phyloP scores from a whole-genome alignment of 2,329 filamentous ascomycete species.

The Fusarium chaquense region DNA sequence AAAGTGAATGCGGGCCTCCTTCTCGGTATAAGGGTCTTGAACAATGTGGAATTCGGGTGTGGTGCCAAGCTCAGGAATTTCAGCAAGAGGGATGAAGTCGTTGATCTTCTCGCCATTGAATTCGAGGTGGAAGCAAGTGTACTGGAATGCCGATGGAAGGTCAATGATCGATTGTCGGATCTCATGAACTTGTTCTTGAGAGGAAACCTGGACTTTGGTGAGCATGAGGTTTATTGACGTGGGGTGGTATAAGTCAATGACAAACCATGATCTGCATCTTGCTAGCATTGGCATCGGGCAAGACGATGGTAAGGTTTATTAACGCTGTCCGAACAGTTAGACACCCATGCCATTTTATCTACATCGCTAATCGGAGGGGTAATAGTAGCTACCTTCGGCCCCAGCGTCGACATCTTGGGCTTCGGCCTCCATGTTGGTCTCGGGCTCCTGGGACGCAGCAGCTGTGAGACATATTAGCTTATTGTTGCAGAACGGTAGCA shows the following conservation, averaged over 20 bases:
- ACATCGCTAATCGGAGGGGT: constrained; percentile 8
- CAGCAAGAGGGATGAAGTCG: constrained; percentile 92
- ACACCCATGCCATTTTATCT: constrained; percentile 18
- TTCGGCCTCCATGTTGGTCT: constrained; percentile 45
- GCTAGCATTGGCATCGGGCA: constrained; percentile 79
- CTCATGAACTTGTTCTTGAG: constrained; percentile 96
- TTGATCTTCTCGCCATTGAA: constrained; percentile 90
- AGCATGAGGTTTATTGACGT: constrained; percentile 26
- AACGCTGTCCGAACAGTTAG: constrained; percentile 56
- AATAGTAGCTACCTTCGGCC: constrained; percentile 50
- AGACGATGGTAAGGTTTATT: constrained; percentile 77
- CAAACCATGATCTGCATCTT: constrained; percentile 88
- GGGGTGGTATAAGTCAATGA: constrained; percentile 36
- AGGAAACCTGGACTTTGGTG: constrained; percentile 73
- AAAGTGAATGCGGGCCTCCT: constrained; percentile 95
- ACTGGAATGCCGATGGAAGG: constrained; percentile 90
- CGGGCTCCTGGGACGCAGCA: constrained; percentile 43
- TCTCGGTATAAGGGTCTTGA: constrained; percentile 97
- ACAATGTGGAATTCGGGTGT: constrained; percentile 85
- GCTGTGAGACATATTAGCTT: constrained; percentile 33
- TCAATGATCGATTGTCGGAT: constrained; percentile 97
- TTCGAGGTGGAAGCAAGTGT: constrained; percentile 98
- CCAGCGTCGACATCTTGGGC: constrained; percentile 48
- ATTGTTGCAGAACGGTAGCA: not conserved
- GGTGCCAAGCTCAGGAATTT: constrained; percentile 81